These are phyloP conservation scores for Protomyces inouyei DNA, from an alignment of 1,139 yeast species.

Conservation along the genomic window DNA sequence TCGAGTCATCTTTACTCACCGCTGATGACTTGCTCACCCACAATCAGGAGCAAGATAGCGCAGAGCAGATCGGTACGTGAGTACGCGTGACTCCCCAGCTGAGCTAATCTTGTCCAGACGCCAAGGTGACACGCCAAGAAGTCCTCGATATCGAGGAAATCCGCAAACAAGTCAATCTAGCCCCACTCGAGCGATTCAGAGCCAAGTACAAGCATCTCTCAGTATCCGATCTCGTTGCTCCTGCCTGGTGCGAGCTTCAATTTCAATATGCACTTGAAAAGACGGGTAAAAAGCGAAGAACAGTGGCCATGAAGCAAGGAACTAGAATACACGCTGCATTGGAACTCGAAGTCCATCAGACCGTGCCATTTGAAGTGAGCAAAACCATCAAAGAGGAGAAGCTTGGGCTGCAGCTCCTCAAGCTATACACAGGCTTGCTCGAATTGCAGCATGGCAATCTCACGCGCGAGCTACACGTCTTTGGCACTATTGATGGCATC, in stretches of 20 bases:
- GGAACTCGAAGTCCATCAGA: slow-evolving; percentile 28
- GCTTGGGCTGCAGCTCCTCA: slow-evolving; percentile 29
- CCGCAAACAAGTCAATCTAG: not conserved
- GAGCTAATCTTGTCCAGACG: not conserved
- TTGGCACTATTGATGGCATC: slow-evolving; percentile 29
- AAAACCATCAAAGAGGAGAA: slow-evolving; percentile 30
- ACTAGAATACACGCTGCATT: slow-evolving; percentile 29
- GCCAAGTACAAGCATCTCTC: slow-evolving; percentile 7
- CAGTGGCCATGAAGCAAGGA: slow-evolving; percentile 32
- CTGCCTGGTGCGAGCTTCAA: slow-evolving; percentile 27
- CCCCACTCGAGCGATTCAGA: slow-evolving; percentile 11
- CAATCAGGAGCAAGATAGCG: not conserved
- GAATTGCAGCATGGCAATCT: slow-evolving; percentile 22
- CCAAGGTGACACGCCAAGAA: slow-evolving; percentile 8
- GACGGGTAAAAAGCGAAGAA: slow-evolving; percentile 10
- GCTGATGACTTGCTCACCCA: no score
- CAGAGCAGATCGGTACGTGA: slow-evolving; percentile 7
- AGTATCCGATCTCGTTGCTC: slow-evolving; percentile 32
- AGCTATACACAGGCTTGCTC: slow-evolving; percentile 27
- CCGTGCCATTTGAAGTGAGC: slow-evolving; percentile 16
- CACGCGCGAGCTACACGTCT: slow-evolving; percentile 31
- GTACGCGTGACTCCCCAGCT: not conserved
- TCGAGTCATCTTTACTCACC: no score
- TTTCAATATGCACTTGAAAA: slow-evolving; percentile 17
- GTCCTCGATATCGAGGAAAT: not conserved